A percentile compares a stretch with the other conserved stretches of the same genome.
phyloP scores from a whole-genome alignment of 2,329 filamentous ascomycete genomes.

The Nigrospora osmanthi region DNA sequence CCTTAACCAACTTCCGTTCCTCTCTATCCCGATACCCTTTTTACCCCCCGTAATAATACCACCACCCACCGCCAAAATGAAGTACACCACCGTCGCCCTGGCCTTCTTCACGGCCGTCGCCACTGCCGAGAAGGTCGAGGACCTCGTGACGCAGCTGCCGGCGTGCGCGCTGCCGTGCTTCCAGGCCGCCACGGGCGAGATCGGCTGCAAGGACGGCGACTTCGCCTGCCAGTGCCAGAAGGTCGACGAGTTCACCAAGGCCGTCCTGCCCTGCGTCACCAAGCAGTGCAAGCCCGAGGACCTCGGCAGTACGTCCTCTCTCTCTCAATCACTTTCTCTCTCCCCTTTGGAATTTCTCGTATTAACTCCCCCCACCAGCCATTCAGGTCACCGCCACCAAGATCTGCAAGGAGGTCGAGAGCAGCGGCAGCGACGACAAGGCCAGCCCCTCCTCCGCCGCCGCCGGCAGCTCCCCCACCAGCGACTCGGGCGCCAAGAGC shows the following conservation, averaged over 20 bases:
- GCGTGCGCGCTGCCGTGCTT: constrained; percentile 26
- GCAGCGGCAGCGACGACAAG: constrained; percentile 8
- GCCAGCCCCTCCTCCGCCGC: constrained; percentile 6
- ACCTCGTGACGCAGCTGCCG: constrained; percentile 18
- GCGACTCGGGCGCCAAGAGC: constrained; percentile 3
- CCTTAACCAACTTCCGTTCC: no score
- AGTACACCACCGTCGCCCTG: constrained; percentile 9
- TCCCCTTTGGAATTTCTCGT: not conserved
- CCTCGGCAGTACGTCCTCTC: constrained; percentile 19
- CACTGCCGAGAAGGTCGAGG: constrained; percentile 8
- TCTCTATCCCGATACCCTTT: no score
- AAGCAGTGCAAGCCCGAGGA: constrained; percentile 21
- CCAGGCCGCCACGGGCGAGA: constrained; percentile 12
- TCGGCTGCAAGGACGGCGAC: constrained; percentile 22
- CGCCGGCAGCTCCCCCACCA: constrained; percentile 5
- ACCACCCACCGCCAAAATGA: constrained; percentile 6
- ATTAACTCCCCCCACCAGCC: constrained; percentile 4
- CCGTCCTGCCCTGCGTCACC: constrained; percentile 25
- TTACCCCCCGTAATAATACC: no score
- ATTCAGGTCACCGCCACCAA: constrained; percentile 7
- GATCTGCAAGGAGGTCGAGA: constrained; percentile 7
- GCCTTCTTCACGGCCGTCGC: constrained; percentile 9
- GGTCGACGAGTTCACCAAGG: constrained; percentile 20
- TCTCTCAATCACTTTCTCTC: not conserved
- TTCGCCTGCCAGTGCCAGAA: constrained; percentile 25